These are phyloP conservation scores for Xylaria sp. DNA, from an alignment of 2,329 filamentous ascomycete species.

Conservation along the genomic window DNA sequence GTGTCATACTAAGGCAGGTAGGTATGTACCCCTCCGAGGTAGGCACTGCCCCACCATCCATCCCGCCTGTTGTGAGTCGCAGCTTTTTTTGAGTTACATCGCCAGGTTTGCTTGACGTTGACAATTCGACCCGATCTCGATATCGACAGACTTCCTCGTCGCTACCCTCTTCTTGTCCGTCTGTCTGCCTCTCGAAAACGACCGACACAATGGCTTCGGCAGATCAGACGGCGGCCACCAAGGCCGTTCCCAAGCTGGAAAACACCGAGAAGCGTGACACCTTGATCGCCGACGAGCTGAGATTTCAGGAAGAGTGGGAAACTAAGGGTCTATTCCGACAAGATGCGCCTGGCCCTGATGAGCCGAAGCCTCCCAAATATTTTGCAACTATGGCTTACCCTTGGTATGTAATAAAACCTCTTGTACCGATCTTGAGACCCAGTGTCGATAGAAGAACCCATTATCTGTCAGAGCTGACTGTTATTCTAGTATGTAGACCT, in stretches of 20 bases:
- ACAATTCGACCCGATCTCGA: background rate
- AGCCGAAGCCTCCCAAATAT: conserved; percentile 89
- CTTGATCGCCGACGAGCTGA: conserved; percentile 29
- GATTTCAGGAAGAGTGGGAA: conserved; percentile 84
- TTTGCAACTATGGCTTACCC: conserved; percentile 67
- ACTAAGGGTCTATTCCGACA: conserved; percentile 76
- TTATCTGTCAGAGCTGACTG: background rate
- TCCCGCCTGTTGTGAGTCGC: conserved; percentile 24
- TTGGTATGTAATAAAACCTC: conserved; percentile 19
- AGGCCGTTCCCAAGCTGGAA: conserved; percentile 28
- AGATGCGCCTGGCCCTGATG: conserved; percentile 78
- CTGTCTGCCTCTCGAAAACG: background rate
- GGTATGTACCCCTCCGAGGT: too few species aligned
- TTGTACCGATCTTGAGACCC: background rate
- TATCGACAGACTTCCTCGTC: background rate
- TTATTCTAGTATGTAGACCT: background rate
- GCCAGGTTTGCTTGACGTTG: background rate
- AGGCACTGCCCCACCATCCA: conserved; percentile 28
- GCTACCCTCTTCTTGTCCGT: background rate
- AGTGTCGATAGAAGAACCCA: background rate
- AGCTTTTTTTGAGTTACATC: conserved; percentile 20
- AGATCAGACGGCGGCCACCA: conserved; percentile 20
- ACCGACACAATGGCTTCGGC: conserved; percentile 23
- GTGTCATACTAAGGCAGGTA: too few species aligned
- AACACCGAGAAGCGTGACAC: conserved; percentile 32